These are phyloP conservation scores for Choanephora cucurbitarum DNA, from an alignment of 371 early-diverging fungal genomes.

Conservation along the genomic window DNA sequence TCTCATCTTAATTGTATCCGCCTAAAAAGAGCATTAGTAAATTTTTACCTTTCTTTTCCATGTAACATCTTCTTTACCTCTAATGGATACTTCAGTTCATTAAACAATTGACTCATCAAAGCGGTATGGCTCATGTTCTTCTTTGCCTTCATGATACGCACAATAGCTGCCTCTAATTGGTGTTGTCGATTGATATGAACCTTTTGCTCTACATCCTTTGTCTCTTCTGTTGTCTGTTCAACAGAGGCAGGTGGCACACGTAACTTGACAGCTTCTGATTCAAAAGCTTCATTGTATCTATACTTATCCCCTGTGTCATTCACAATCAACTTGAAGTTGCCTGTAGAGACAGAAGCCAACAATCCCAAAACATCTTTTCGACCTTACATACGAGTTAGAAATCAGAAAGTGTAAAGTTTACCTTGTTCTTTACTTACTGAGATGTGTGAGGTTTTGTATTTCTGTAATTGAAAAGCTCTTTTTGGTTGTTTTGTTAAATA, in stretches of 20 bases:
- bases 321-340: background rate
- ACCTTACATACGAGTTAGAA: no score
- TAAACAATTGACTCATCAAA: slow-evolving; percentile 73
- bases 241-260: slow-evolving; percentile 80
- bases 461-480: slow-evolving; percentile 60
- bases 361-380: slow-evolving; percentile 1
- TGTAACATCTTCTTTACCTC: slow-evolving; percentile 48
- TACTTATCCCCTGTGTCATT: slow-evolving; percentile 36
- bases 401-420: no score
- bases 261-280: slow-evolving; percentile 61
- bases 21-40: slow-evolving; percentile 33
- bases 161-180: slow-evolving; percentile 93
- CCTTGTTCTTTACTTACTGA: no score
- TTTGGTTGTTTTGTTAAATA: slow-evolving; percentile 66
- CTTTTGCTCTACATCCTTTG: slow-evolving; percentile 68
- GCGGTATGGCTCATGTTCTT: slow-evolving; percentile 67
- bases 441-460: slow-evolving; percentile 60
- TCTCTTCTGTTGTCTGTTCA: slow-evolving; percentile 78
- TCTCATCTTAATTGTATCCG: slow-evolving; percentile 80
- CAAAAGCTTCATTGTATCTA: slow-evolving; percentile 68
- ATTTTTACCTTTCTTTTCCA: background rate
- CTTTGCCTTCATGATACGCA: slow-evolving; percentile 91
- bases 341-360: slow-evolving; percentile 7
- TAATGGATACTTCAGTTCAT: slow-evolving; percentile 77
- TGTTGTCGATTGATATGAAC: slow-evolving; percentile 82